Evolutionary conservation across 192 early-diverging fungal genomes (phyloP).

Genomic region (Endogone sp.): DNA sequence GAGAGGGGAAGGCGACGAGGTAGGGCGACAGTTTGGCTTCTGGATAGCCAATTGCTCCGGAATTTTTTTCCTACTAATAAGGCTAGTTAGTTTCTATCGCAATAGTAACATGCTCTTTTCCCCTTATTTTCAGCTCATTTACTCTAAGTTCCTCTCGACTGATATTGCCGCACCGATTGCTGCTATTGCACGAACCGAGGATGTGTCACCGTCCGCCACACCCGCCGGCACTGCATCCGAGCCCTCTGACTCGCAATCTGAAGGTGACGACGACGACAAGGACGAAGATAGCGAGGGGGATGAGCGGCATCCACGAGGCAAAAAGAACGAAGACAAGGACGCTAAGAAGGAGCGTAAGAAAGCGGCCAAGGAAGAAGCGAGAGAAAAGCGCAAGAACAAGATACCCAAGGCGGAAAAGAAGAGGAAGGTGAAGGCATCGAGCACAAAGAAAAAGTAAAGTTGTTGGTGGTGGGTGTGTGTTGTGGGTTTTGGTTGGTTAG

Average conservation of each 20-base stretch:
- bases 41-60: too few relatives aligned
- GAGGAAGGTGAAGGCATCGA: conserved; percentile 73
- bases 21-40: conserved; percentile 19
- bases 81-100: too few relatives aligned
- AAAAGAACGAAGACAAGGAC: conserved; percentile 84
- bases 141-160: not conserved
- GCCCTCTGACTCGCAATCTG: too few relatives aligned
- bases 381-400: conserved; percentile 91
- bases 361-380: conserved; percentile 82
- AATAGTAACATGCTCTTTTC: too few relatives aligned
- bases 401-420: conserved; percentile 97
- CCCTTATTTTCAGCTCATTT: conserved; percentile 2
- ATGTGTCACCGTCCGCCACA: too few relatives aligned
- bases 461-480: conserved; percentile 6
- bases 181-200: too few relatives aligned
- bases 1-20: conserved; percentile 67
- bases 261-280: too few relatives aligned
- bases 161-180: not conserved
- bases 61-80: too few relatives aligned
- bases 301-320: conserved; percentile 52
- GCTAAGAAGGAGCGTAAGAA: conserved; percentile 87
- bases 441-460: conserved; percentile 59
- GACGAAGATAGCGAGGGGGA: conserved; percentile 35
- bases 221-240: not conserved
- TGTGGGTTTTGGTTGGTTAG: too few relatives aligned